Evolutionary conservation across 2,329 filamentous ascomycete genomes (phyloP), one percentile per base, ranked within the genome.

Genomic region (Fusarium pseudocircinatum): DNA sequence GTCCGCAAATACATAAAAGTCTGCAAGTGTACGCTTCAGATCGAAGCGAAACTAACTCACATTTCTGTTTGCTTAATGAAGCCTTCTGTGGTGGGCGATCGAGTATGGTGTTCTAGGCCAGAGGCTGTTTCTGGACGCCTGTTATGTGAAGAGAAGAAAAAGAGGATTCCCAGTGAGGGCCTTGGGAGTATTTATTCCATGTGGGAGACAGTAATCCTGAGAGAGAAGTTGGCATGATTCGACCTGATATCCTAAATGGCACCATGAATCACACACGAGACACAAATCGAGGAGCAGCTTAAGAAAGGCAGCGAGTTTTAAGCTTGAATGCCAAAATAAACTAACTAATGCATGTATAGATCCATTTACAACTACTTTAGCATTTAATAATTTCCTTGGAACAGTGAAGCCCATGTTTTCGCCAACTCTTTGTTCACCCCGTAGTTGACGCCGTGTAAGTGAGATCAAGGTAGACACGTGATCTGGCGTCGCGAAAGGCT

Each of bases 401-500:
- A 16, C 13, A 60, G 20, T n/a, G 24, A 37, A 52, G 18, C 16
- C 12, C 8, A 52, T 52, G 6, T 6, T 13, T 20, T 52, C 10
- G 14, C 20, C 18, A 43, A 20, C 16, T 39, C 65, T 44, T 65
- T 40, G 36, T 65, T 53, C 26, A 44, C 14, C 10, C 9, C 6
- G 12, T 50, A 9, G n/a, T 37, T 22, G 7, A 43, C 20, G 16
- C 26, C 2, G n/a, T 20, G 28, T 46, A 40, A 44, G 36, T 49
- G 36, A 60, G 30, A 43, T 32, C 22, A 58, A 24, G 42, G 24
- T 53, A 70, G 42, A 11, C 77, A 78, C 77, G 77, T 78, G 77
- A 78, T 60, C 59, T 73, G 77, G 77, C 76, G 77, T 78, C 57
- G 50, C 42, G 52, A 60, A 52, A 42, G 37, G 36, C 47, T 58